These are phyloP conservation scores for Scleroderma citrinum DNA, from an alignment of 768 basidiomycete genomes.

Conservation along the genomic window DNA sequence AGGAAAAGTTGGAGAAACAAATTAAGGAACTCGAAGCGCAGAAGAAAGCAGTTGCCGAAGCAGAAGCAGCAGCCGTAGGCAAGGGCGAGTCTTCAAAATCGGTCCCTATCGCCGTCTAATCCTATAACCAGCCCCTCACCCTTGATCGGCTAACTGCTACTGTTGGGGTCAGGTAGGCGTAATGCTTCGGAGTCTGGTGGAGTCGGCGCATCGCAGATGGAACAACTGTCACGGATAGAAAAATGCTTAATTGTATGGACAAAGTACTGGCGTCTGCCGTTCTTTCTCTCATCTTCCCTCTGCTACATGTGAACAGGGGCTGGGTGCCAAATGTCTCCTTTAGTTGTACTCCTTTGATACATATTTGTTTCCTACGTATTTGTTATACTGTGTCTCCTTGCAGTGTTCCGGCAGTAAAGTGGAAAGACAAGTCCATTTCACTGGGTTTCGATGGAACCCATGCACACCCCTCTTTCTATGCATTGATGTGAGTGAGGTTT, in stretches of 20 bases:
- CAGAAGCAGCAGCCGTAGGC: conserved; percentile 55
- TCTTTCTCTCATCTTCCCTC: not conserved
- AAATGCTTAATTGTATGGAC: not conserved
- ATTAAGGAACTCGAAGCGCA: conserved; percentile 65
- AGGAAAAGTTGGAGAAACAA: conserved; percentile 44
- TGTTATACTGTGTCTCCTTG: not conserved
- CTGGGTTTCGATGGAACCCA: not conserved
- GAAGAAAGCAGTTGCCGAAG: conserved; percentile 62
- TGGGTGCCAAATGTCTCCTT: not conserved
- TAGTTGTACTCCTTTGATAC: not conserved
- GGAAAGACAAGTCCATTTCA: not conserved
- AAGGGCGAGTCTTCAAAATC: conserved; percentile 50
- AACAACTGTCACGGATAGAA: not conserved
- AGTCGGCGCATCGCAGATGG: not conserved
- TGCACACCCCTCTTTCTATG: not conserved
- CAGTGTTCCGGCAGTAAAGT: not conserved
- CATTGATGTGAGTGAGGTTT: too few relatives aligned
- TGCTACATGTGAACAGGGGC: not conserved
- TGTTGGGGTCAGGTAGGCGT: not conserved
- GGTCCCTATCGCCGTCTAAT: conserved; percentile 33
- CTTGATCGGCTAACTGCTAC: not conserved
- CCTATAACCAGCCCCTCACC: not conserved
- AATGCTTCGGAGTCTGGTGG: not conserved
- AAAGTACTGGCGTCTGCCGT: not conserved
- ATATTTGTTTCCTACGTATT: not conserved